A percentile compares a stretch with the other conserved stretches of the same genome.
Evolutionary conservation across 495 filamentous ascomycete genomes (phyloP).

Genomic region (Penicillium paradoxum): DNA sequence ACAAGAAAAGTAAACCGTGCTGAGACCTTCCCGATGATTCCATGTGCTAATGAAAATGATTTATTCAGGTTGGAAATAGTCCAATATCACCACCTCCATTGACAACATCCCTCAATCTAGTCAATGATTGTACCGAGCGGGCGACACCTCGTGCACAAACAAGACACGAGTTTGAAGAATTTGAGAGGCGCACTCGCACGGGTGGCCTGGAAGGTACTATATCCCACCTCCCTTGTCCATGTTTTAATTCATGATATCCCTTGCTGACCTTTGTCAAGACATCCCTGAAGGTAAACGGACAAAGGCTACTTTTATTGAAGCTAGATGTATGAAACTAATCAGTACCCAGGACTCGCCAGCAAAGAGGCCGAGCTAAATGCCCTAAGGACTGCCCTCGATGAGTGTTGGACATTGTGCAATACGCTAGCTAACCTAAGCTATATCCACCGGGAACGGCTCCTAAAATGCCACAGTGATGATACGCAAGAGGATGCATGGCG

Average conservation of each 20-base stretch:
- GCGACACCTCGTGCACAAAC: slow-evolving; percentile 81
- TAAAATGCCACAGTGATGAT: slow-evolving; percentile 61
- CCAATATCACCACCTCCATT: slow-evolving; percentile 60
- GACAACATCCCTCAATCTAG: slow-evolving; percentile 62
- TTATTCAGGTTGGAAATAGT: slow-evolving; percentile 27
- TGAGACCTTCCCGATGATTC: not conserved
- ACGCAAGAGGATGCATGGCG: slow-evolving; percentile 83
- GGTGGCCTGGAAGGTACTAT: slow-evolving; percentile 70
- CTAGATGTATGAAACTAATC: slow-evolving; percentile 13
- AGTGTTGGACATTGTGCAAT: slow-evolving; percentile 94
- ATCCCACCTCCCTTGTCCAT: not conserved
- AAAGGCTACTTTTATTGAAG: not conserved
- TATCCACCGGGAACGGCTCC: slow-evolving; percentile 73
- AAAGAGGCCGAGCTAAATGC: slow-evolving; percentile 64
- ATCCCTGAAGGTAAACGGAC: slow-evolving; percentile 39
- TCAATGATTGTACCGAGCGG: slow-evolving; percentile 59
- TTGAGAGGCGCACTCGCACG: slow-evolving; percentile 41
- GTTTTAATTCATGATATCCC: slow-evolving; percentile 1
- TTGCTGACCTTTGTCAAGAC: slow-evolving; percentile 28
- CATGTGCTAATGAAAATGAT: slow-evolving; percentile 4
- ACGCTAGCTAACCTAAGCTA: slow-evolving; percentile 81
- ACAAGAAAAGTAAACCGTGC: slow-evolving; percentile 14
- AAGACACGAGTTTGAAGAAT: slow-evolving; percentile 61
- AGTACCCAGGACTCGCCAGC: slow-evolving; percentile 28
- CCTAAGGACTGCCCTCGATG: slow-evolving; percentile 70